These are phyloP conservation scores for Naganishia vishniacii DNA, from an alignment of 768 basidiomycete species.

Conservation along the genomic window DNA sequence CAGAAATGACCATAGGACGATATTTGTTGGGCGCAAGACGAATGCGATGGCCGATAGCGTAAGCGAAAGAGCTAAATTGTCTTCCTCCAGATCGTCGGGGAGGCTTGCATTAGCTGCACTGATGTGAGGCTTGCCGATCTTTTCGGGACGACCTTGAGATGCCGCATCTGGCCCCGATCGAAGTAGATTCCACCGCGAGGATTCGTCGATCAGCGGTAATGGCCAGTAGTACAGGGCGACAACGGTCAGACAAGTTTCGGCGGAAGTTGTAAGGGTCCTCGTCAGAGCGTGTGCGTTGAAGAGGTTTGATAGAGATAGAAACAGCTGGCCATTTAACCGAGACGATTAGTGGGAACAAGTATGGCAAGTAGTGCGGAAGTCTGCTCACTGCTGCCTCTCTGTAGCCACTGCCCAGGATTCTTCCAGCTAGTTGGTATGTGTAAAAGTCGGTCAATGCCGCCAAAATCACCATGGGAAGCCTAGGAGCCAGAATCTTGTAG, in stretches of 20 bases:
- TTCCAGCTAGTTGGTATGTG: slow-evolving; percentile 60
- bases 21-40: slow-evolving; percentile 79
- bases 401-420: slow-evolving; percentile 59
- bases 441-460: slow-evolving; percentile 77
- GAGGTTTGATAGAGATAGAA: slow-evolving; percentile 76
- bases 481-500: slow-evolving; percentile 76
- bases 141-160: slow-evolving; percentile 33
- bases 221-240: slow-evolving; percentile 71
- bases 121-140: neutral
- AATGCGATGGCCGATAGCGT: slow-evolving; percentile 70
- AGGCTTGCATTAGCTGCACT: neutral
- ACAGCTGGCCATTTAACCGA: slow-evolving; percentile 54
- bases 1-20: slow-evolving; percentile 75
- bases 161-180: slow-evolving; percentile 23
- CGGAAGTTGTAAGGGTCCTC: slow-evolving; percentile 83
- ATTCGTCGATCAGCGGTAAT: slow-evolving; percentile 25
- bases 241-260: slow-evolving; percentile 79
- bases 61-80: slow-evolving; percentile 46
- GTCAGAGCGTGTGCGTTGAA: slow-evolving; percentile 80
- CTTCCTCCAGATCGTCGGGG: neutral
- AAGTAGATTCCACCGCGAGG: neutral
- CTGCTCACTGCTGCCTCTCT: slow-evolving; percentile 62
- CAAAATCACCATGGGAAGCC: slow-evolving; percentile 65
- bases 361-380: no score
- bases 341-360: no score